These are phyloP conservation scores for Tinospora cordifolia DNA, from an alignment of 164 flowering plant species.

Conservation along the genomic window DNA sequence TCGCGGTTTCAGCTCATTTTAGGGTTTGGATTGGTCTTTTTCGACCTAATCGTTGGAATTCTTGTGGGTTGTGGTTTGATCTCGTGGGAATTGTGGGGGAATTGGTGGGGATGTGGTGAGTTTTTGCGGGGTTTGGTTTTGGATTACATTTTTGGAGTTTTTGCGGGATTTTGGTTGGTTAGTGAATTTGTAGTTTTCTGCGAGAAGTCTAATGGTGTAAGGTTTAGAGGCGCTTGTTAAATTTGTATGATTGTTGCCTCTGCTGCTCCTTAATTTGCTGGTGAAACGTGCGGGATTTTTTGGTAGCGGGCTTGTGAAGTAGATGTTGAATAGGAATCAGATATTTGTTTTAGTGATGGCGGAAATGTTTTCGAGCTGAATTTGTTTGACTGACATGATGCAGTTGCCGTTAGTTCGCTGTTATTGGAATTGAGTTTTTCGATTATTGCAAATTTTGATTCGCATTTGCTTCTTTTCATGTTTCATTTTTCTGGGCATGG, in stretches of 20 bases:
- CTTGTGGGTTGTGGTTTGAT: background rate
- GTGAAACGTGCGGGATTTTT: background rate
- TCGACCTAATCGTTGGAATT: conserved; percentile 6
- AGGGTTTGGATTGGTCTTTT: background rate
- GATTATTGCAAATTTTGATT: background rate
- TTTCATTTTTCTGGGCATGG: background rate
- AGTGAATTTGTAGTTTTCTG: background rate
- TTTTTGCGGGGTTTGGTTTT: background rate
- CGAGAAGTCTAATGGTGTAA: background rate
- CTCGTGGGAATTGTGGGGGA: conserved; percentile 5
- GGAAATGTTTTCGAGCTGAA: background rate
- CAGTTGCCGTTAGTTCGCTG: background rate
- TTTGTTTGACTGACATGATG: background rate
- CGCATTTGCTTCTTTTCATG: background rate
- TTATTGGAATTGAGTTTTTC: background rate
- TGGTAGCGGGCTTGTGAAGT: background rate
- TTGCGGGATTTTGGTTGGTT: background rate
- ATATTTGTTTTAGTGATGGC: background rate
- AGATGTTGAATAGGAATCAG: background rate
- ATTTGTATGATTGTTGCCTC: background rate
- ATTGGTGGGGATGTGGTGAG: background rate
- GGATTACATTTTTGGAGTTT: background rate
- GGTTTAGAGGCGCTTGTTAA: background rate
- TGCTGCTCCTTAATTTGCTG: background rate
- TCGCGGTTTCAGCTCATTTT: conserved; percentile 4